Conservation (phyloP, 2,329 filamentous ascomycete genomes). For the Claviceps spartinae region DNA sequence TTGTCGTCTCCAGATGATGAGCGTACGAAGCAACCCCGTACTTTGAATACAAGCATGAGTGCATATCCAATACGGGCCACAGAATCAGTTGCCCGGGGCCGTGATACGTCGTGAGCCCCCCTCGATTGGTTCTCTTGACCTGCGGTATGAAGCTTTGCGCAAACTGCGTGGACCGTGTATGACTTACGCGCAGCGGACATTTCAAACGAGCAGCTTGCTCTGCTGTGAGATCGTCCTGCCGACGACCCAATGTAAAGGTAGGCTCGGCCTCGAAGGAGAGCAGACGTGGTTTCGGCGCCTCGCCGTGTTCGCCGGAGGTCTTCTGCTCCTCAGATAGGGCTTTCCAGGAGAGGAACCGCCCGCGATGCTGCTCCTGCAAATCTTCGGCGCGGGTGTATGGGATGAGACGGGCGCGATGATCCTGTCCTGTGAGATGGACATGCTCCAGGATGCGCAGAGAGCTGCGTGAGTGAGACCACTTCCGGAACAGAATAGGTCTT, state of each 20-base stretch:
- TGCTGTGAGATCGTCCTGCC: conserved; percentile 44
- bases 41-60: conserved; percentile 36
- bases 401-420: conserved; percentile 12
- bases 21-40: conserved; percentile 68
- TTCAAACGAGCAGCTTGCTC: conserved; percentile 32
- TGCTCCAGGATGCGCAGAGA: conserved; percentile 15
- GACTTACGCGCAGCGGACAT: conserved; percentile 23
- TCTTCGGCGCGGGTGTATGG: conserved; percentile 19
- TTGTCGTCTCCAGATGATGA: conserved; percentile 59
- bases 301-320: conserved; percentile 21
- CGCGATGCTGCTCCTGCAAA: conserved; percentile 21
- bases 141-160: conserved; percentile 32
- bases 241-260: conserved; percentile 81
- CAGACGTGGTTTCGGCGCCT: conserved; percentile 40
- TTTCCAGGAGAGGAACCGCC: conserved; percentile 22
- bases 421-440: conserved; percentile 15
- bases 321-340: conserved; percentile 10
- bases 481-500: not conserved
- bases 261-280: conserved; percentile 73
- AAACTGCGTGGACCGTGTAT: conserved; percentile 11
- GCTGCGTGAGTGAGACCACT: not conserved
- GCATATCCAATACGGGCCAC: conserved; percentile 84
- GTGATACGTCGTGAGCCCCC: conserved; percentile 89
- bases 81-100: conserved; percentile 84
- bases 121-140: conserved; percentile 62